Evolutionary conservation across 176 grass and related monocot genomes (phyloP).

Genomic region (Tillandsia leiboldiana): DNA sequence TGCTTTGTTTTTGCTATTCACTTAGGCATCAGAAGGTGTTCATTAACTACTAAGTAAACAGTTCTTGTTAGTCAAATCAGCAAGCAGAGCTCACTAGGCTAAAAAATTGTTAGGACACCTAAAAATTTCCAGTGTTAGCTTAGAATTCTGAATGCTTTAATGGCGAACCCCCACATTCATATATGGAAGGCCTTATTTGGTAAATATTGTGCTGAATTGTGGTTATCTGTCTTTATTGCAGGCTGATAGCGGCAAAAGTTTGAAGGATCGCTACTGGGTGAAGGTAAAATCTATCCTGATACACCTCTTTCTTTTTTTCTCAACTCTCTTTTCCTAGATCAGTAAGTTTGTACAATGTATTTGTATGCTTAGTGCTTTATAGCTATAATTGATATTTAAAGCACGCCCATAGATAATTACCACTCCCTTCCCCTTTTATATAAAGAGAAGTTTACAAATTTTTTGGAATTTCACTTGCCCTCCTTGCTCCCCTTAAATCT

Average conservation of each 20-base stretch:
- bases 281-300: constrained; percentile 55
- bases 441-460: no score
- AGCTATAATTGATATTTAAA: no score
- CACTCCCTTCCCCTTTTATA: no score
- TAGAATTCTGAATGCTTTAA: not conserved
- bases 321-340: not conserved
- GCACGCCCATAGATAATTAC: no score
- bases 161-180: not conserved
- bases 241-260: constrained; percentile 56
- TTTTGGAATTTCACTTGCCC: no score
- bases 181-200: not conserved
- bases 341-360: not conserved
- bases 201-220: not conserved
- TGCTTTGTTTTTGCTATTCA: not conserved
- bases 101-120: no score
- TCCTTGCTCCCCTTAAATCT: no score
- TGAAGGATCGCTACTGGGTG: constrained; percentile 76
- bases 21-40: not conserved
- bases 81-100: no score
- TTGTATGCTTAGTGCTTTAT: no score
- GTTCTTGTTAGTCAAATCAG: not conserved
- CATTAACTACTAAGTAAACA: not conserved
- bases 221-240: constrained; percentile 26
- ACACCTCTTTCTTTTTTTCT: not conserved
- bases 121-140: not conserved